Evolutionary conservation across 2,329 filamentous ascomycete species (phyloP).

Genomic region (Cladosporium velox): DNA sequence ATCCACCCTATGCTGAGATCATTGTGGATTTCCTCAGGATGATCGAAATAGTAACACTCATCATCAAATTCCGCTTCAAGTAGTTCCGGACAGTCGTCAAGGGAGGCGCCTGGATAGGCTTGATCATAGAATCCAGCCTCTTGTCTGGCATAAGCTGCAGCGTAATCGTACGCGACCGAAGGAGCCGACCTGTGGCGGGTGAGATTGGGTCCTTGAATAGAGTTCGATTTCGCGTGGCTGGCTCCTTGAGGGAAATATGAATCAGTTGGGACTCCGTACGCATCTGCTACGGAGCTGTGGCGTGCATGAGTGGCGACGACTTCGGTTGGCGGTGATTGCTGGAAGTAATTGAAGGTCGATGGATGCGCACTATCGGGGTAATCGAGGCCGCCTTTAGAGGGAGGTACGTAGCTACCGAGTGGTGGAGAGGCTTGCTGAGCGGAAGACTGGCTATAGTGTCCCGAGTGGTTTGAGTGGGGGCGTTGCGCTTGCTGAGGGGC

Average conservation of each 20-base stretch:
- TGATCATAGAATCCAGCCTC: constrained; percentile 4
- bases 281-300: constrained; percentile 5
- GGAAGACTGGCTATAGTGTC: constrained; percentile 18
- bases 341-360: constrained; percentile 9
- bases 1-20: constrained; percentile 50
- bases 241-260: constrained; percentile 15
- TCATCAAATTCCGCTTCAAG: constrained; percentile 47
- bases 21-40: constrained; percentile 47
- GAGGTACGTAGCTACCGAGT: neutral
- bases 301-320: neutral
- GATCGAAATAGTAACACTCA: constrained; percentile 47
- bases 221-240: constrained; percentile 3
- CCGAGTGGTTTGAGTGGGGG: neutral
- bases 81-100: constrained; percentile 20
- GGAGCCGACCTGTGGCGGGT: constrained; percentile 29
- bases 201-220: neutral
- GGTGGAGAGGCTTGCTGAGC: constrained; percentile 11
- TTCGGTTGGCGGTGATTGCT: constrained; percentile 15
- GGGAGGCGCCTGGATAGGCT: neutral
- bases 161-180: constrained; percentile 6
- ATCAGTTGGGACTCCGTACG: neutral
- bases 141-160: constrained; percentile 16
- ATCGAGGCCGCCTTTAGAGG: neutral
- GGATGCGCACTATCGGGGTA: neutral
- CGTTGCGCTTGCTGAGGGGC: constrained; percentile 17